Evolutionary conservation across 78 protist species (phyloP), one percentile per base, ranked within the genome.

Genomic region (slime mould (Dictyostelium discoideum)): DNA sequence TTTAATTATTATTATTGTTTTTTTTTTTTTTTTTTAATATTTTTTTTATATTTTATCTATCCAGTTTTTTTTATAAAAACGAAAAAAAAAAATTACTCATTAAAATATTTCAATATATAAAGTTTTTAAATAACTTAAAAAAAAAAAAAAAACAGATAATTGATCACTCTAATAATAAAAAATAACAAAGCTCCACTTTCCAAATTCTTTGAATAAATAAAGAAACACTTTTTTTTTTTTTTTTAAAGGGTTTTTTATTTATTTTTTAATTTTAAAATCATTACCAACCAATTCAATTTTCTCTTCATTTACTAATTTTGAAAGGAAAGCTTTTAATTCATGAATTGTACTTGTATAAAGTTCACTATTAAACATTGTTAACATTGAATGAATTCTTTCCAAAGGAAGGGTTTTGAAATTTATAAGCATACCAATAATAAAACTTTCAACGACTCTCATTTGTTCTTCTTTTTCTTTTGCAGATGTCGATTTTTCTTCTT

Each of bases 301-400:
- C 5, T 93, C 96, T 29, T 93, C 88, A 83, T 85, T 93, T 7
- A 13, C 20, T 10, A 93, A 39, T 18, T 86, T 93, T 7, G 44
- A 44, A n/a, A 93, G 65, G 40, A 80, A 85, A 39, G 37, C 5
- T 65, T 84, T 82, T 1, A 93, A 78, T 32, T 93, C 94, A 16
- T 82, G 24, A 26, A 14, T 40, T 24, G 85, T 40, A 10, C 76
- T 50, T 3, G 93, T 29, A 60, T 93, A 94, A 11, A 74, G 39
- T 9, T 85, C 97, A 8, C 85, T 22, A 63, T 80, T 90, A 39
- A 92, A 90, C 95, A 90, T 89, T 74, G 92, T 69, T 40, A 96
- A 85, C 97, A 96, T 96, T 10, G 32, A 44, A 84, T 96, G 97
- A 39, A 96, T 96, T 37, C 93, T 85, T 29, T 96, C 97, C 44